Conservation (phyloP, 257 asterid species). For the Galeopsis tetrahit region DNA sequence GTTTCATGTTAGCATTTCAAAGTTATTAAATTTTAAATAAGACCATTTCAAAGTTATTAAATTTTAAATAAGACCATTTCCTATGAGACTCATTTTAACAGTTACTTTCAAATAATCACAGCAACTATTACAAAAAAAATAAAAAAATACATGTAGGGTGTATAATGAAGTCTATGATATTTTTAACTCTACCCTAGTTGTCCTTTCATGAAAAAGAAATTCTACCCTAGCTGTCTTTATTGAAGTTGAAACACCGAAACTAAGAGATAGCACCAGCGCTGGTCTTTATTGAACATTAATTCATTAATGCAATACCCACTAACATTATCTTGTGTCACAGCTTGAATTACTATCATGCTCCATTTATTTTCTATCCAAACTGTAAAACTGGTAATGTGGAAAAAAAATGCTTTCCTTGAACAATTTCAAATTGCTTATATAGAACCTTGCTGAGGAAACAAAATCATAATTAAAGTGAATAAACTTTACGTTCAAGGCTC, state of each 20-base stretch:
- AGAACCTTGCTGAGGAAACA: conserved; percentile 18
- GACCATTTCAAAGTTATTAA: conserved; percentile 2
- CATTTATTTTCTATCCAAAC: conserved; percentile 3
- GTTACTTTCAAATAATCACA: conserved; percentile 5
- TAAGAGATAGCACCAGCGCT: not conserved
- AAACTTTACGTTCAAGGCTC: conserved; percentile 15
- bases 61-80: conserved; percentile 7
- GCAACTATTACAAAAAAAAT: not conserved
- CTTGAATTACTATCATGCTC: conserved; percentile 7
- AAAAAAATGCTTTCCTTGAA: conserved; percentile 2
- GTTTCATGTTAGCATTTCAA: conserved; percentile 4
- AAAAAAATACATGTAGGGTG: not conserved
- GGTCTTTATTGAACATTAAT: conserved; percentile 4
- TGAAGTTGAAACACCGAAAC: conserved; percentile 26
- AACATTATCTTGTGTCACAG: not conserved
- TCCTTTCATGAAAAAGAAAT: not conserved
- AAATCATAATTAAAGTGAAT: conserved; percentile 15
- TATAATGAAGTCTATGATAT: not conserved
- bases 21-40: conserved; percentile 5
- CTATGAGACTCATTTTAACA: conserved; percentile 12
- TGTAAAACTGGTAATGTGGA: conserved; percentile 10
- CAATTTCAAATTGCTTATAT: conserved; percentile 13
- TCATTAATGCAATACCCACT: conserved; percentile 18
- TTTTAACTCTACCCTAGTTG: not conserved
- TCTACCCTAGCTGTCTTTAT: not conserved